A percentile compares a stretch with the other conserved stretches of the same genome.
Evolutionary conservation across 306 rosid species (phyloP).

Genomic region (Ceratonia siliqua): DNA sequence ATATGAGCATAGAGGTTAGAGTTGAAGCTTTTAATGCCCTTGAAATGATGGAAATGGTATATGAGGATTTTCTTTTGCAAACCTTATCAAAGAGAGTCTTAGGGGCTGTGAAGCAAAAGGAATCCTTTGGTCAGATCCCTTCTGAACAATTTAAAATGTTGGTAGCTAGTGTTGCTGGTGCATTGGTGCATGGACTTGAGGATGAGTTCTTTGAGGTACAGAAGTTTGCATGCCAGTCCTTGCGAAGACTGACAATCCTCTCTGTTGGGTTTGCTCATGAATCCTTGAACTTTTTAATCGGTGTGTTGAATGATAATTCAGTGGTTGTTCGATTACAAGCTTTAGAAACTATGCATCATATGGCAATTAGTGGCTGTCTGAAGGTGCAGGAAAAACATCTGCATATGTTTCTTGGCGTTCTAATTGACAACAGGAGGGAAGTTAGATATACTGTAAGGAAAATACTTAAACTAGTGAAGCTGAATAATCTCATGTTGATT

Average conservation of each 20-base stretch:
- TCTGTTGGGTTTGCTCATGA: slow-evolving; percentile 63
- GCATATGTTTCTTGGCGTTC: slow-evolving; percentile 80
- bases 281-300: slow-evolving; percentile 69
- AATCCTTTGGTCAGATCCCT: slow-evolving; percentile 39
- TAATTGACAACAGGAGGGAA: slow-evolving; percentile 47
- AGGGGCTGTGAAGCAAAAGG: slow-evolving; percentile 47
- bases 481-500: slow-evolving; percentile 50
- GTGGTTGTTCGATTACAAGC: slow-evolving; percentile 65
- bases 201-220: slow-evolving; percentile 93
- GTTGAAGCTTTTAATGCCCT: slow-evolving; percentile 70
- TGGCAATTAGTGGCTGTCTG: slow-evolving; percentile 61
- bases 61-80: slow-evolving; percentile 81
- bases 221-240: slow-evolving; percentile 67
- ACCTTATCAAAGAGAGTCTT: slow-evolving; percentile 73
- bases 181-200: slow-evolving; percentile 87
- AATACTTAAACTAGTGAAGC: slow-evolving; percentile 64
- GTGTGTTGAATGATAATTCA: slow-evolving; percentile 74
- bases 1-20: slow-evolving; percentile 83
- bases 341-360: slow-evolving; percentile 74
- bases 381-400: slow-evolving; percentile 67
- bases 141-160: slow-evolving; percentile 50
- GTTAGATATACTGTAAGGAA: slow-evolving; percentile 65
- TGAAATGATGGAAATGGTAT: slow-evolving; percentile 58
- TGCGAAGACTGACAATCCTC: slow-evolving; percentile 53
- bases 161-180: slow-evolving; percentile 71